A percentile compares a stretch with the other conserved stretches of the same genome.
phyloP scores from a whole-genome alignment of 331 rosid genomes.

The Dryas integrifolia region DNA sequence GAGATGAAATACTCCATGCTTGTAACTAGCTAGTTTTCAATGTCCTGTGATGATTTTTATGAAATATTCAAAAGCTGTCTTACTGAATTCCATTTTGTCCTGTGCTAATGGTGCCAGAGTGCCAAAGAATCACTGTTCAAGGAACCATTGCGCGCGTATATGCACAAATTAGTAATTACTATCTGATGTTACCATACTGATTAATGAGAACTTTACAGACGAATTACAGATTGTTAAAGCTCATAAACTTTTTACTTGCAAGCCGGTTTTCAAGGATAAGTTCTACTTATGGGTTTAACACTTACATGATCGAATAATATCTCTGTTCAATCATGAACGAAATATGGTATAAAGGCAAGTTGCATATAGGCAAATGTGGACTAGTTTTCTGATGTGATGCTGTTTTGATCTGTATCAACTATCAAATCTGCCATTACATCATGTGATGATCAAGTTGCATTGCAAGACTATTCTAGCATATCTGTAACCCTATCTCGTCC shows the following conservation, averaged over 20 bases:
- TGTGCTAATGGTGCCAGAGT: slow-evolving; percentile 12
- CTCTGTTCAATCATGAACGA: not conserved
- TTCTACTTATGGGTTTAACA: no score
- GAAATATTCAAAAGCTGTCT: slow-evolving; percentile 8
- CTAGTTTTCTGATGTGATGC: slow-evolving; percentile 15
- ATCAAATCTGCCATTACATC: slow-evolving; percentile 22
- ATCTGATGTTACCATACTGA: not conserved
- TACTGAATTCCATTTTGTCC: slow-evolving; percentile 12
- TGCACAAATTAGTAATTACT: slow-evolving; percentile 16
- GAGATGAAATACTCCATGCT: not conserved
- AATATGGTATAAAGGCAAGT: slow-evolving; percentile 3
- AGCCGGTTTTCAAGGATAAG: no score
- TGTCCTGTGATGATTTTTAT: not conserved
- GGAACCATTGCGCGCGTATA: not conserved
- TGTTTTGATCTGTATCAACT: slow-evolving; percentile 8
- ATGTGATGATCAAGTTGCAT: slow-evolving; percentile 45
- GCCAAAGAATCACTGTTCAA: slow-evolving; percentile 1
- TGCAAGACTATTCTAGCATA: slow-evolving; percentile 22
- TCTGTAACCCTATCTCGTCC: slow-evolving; percentile 22
- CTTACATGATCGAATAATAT: not conserved
- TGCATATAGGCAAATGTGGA: slow-evolving; percentile 21
- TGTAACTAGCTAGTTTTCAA: not conserved
- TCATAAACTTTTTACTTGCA: not conserved
- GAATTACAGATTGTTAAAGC: slow-evolving; percentile 2
- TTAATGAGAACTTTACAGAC: not conserved